Evolutionary conservation across 2,329 filamentous ascomycete genomes (phyloP), one percentile per base, ranked within the genome.

Genomic region (Penicillium psychrosexuale): DNA sequence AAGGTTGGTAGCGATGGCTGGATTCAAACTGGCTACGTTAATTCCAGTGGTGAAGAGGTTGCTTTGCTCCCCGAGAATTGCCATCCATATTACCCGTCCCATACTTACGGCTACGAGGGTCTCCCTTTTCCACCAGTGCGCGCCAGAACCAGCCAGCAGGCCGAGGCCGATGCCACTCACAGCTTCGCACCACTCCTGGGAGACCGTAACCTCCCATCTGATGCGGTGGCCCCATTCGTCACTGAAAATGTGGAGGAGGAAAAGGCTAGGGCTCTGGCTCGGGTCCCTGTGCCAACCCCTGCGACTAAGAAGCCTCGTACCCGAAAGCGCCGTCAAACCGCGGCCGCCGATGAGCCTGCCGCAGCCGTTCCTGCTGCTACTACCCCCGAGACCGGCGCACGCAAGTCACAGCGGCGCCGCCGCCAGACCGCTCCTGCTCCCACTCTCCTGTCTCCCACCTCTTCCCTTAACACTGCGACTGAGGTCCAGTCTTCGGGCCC

Each of bases 111-210:
- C 2, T 56, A 60, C 15, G 53, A 57, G 22, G 38, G 17, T 9
- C 55, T 65, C 11, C 61, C 63, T 8, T 48, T 34, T 8, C 63
- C 61, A 9, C 63, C 63, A 1, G 51, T 65, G 11, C 56, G 56
- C 13, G 51, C 55, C 36, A 59, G 57, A 12, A 50, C 54, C 6
- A 51, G 42, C 12, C n/a, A 52, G 11, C 52, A 65, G 19, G 56
- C 45, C 19, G 47, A 49, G 6, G 49, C 31, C 9, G 55, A 62
- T 15, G n/a, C 30, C 8, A 28, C 47, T 7, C 45, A 61, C 43
- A 61, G 63, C 3, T 64, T 55, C 37, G 60, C 63, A 8, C 63
- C 63, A 2, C 50, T 60, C n/a, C 37, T 65, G 22, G 63, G 63
- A 12, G 54, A 57, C 30, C 60, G 61, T 7, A 65, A 65, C 42